phyloP scores from a whole-genome alignment of 2,329 filamentous ascomycete genomes.

The Phaeosphaeriaceae sp. region DNA sequence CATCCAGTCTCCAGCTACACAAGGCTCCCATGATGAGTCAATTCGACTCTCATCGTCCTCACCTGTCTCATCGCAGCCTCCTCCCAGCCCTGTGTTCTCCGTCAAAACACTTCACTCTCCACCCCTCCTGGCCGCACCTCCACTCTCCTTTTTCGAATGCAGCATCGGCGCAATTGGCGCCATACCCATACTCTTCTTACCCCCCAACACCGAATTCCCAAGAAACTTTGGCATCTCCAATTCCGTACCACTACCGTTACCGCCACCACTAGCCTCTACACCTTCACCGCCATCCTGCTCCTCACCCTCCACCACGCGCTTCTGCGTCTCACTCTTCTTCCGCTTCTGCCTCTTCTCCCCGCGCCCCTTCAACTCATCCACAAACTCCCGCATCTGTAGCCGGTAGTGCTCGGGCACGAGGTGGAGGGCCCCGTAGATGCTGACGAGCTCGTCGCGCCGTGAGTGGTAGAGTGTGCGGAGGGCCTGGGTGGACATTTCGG shows the following conservation, averaged over 20 bases:
- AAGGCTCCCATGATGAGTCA: too few relatives aligned
- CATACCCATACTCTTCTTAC: slow-evolving; percentile 12
- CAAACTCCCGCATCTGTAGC: slow-evolving; percentile 3
- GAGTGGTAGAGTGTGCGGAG: not conserved
- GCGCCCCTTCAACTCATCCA: too few relatives aligned
- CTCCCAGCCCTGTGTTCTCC: not conserved
- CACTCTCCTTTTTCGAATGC: slow-evolving; percentile 7
- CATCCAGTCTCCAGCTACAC: too few relatives aligned
- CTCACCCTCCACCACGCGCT: not conserved
- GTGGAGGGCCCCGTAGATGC: not conserved
- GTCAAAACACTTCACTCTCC: not conserved
- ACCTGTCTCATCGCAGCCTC: not conserved
- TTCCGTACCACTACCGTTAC: not conserved
- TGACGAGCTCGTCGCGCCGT: slow-evolving; percentile 1
- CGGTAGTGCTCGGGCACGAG: slow-evolving; percentile 6
- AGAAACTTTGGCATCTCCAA: slow-evolving; percentile 5
- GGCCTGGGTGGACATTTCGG: not conserved
- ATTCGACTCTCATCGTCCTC: too few relatives aligned
- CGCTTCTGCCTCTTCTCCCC: not conserved
- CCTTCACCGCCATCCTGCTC: not conserved
- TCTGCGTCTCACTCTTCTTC: not conserved
- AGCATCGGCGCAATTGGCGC: slow-evolving; percentile 35
- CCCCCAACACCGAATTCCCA: slow-evolving; percentile 23
- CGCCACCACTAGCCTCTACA: not conserved
- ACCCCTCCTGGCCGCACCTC: not conserved